Base-by-base conservation (phyloP, 208 protist species). In the Leishmania mexicana region DNA sequence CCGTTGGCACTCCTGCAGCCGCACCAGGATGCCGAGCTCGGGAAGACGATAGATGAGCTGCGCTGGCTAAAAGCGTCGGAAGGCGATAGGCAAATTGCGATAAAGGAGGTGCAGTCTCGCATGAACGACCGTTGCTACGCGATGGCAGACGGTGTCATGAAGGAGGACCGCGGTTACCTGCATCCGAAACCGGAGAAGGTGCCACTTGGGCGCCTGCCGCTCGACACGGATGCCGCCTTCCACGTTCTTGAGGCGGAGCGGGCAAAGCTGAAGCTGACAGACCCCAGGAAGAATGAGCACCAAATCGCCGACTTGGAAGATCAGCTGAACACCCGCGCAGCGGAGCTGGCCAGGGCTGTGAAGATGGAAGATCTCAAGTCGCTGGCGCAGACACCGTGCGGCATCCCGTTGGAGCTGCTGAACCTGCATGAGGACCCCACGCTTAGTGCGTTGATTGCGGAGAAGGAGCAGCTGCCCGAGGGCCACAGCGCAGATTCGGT, bases 91-190 rank as follows among this genome's bases (percentile, higher is more conserved):
- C 76, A 40, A 0, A 68, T 75, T 3, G 75, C 72, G 19, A 77
- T 95, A n/a, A 71, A 68, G 8, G 84, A 88, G 45, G 31, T 95
- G 76, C 86, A 93, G 83, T 75, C 87, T 8, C 73, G 65, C 38
- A 93, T 97, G 91, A 93, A 96, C 83, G 83, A 93, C 7, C 83
- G 89, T 10, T 84, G 89, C 58, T 79, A 77, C n/a, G 91, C 93
- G 54, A 49, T 97, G 60, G 92, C 91, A 38, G 91, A 95, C 68
- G 78, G 60, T 3, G 83, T 88, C 65, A 84, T 93, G 57, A 88
- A 87, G 68, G 86, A 86, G 53, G 92, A 96, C 78, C 92, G 94
- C 62, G 83, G 80, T 40, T 94, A 93, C 79, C 85, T 97, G 19
- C 77, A 89, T 21, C 72, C 84, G 28, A 85, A 89, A 68, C 89